phyloP scores from a whole-genome alignment of 2,329 filamentous ascomycete genomes.

The Lasiodiplodia theobromae region DNA sequence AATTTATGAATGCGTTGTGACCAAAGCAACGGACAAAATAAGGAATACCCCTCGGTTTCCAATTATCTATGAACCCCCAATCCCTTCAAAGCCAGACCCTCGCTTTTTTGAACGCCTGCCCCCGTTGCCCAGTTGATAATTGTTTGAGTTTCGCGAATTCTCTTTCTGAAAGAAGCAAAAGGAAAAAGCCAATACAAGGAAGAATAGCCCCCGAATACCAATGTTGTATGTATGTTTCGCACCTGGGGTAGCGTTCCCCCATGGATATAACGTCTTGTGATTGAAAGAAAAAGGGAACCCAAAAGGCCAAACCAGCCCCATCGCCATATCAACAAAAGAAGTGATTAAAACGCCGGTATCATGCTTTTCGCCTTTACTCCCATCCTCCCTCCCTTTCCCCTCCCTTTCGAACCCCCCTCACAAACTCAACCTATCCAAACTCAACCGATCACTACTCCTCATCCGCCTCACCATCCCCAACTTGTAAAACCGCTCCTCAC shows the following conservation, averaged over 20 bases:
- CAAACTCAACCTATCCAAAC: constrained; percentile 76
- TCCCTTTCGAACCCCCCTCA: constrained; percentile 49
- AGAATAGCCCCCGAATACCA: neutral
- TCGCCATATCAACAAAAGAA: neutral
- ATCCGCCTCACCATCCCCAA: constrained; percentile 76
- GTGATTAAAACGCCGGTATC: neutral
- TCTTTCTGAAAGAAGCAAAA: neutral
- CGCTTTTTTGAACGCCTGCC: neutral
- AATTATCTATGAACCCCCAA: neutral
- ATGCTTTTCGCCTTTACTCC: neutral
- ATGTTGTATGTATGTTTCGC: neutral
- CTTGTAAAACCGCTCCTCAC: constrained; percentile 85
- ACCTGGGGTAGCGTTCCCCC: neutral
- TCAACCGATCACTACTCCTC: constrained; percentile 76
- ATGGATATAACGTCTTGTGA: neutral
- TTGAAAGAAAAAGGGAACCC: neutral
- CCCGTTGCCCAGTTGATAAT: neutral
- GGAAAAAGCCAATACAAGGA: neutral
- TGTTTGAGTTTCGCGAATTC: neutral
- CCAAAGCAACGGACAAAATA: neutral
- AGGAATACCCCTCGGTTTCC: neutral
- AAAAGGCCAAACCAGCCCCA: too few relatives aligned
- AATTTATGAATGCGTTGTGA: neutral
- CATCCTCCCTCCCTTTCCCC: neutral
- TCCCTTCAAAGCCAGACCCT: neutral